A percentile compares a stretch with the other conserved stretches of the same genome.
These are phyloP conservation scores for Gentiana straminea DNA, from an alignment of 257 asterid genomes.

Conservation along the genomic window DNA sequence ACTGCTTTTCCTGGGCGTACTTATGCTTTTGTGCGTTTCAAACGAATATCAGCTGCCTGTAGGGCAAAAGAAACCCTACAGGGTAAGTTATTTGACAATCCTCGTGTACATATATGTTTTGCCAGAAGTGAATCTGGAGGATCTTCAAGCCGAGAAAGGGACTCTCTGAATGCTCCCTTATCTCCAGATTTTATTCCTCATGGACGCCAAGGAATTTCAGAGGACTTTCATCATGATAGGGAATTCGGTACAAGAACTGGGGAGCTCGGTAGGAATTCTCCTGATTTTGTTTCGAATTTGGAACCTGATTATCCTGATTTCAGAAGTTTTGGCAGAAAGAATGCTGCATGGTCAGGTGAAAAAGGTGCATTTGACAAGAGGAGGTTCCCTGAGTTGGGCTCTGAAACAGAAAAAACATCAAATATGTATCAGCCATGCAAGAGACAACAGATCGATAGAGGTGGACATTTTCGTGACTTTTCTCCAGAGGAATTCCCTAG, in stretches of 20 bases:
- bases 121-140: constrained; percentile 74
- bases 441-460: constrained; percentile 45
- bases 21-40: constrained; percentile 83
- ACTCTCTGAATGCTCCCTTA: constrained; percentile 33
- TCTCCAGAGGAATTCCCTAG: constrained; percentile 43
- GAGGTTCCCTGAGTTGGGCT: constrained; percentile 30
- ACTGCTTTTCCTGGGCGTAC: constrained; percentile 92
- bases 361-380: constrained; percentile 36
- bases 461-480: constrained; percentile 34
- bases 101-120: constrained; percentile 81
- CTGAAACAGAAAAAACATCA: constrained; percentile 29
- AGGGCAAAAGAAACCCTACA: constrained; percentile 83
- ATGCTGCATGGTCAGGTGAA: constrained; percentile 33
- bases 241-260: constrained; percentile 31
- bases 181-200: constrained; percentile 42
- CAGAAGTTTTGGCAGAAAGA: constrained; percentile 30
- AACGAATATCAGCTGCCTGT: constrained; percentile 52
- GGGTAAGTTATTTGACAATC: constrained; percentile 81
- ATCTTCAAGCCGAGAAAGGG: constrained; percentile 51
- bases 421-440: constrained; percentile 31
- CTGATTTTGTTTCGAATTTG: constrained; percentile 34
- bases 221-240: constrained; percentile 35
- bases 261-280: constrained; percentile 44
- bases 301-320: constrained; percentile 32
- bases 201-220: constrained; percentile 38